These are phyloP conservation scores for Fusarium cicatricum DNA, from an alignment of 2,329 filamentous ascomycete genomes.

Conservation along the genomic window DNA sequence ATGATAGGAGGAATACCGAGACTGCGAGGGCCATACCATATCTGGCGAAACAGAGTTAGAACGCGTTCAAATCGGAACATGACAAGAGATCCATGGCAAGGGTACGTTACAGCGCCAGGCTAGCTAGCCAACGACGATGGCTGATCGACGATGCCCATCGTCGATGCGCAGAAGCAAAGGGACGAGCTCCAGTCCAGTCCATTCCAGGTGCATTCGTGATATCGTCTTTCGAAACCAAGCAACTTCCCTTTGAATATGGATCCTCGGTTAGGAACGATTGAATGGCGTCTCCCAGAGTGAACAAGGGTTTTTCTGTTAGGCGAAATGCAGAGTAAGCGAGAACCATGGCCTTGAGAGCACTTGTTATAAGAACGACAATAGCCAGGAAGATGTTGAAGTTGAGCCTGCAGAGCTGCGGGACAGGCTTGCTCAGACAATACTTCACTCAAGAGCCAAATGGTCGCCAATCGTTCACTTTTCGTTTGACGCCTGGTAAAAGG, in stretches of 20 bases:
- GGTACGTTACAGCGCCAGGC: not conserved
- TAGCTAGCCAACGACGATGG: conserved; percentile 8
- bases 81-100: not conserved
- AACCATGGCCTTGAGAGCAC: conserved; percentile 3
- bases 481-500: not conserved
- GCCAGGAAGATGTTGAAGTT: conserved; percentile 5
- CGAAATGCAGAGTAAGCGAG: conserved; percentile 1
- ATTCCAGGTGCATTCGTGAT: not conserved
- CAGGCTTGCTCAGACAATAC: conserved; percentile 15
- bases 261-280: not conserved
- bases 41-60: not conserved
- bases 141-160: conserved; percentile 9
- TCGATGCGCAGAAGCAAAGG: not conserved
- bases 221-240: not conserved
- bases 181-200: too few relatives aligned
- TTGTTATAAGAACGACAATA: conserved; percentile 1
- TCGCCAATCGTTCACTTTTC: conserved; percentile 2
- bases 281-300: conserved; percentile 20
- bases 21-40: not conserved
- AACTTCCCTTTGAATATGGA: conserved; percentile 3
- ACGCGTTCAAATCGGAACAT: not conserved
- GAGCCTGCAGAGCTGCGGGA: not conserved
- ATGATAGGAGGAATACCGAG: not conserved
- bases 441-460: not conserved
- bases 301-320: conserved; percentile 6